phyloP scores from a whole-genome alignment of 2,329 filamentous ascomycete genomes.

The Didymella exigua region DNA sequence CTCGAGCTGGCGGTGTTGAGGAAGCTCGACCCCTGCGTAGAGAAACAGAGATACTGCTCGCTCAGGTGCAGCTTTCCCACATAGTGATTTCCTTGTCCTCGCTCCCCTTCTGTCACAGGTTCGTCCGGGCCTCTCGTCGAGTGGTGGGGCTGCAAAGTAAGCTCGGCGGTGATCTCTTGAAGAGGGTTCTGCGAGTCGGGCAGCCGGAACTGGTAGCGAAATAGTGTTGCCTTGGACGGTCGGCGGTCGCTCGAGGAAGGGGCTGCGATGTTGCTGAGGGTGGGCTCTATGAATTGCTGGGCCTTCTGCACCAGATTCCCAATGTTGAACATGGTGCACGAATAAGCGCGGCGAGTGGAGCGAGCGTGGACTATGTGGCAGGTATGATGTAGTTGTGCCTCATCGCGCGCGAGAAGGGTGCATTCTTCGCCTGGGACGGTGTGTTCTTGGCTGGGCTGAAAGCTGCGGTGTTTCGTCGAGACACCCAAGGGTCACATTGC shows the following conservation, averaged over 20 bases:
- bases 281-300: slow-evolving; percentile 91
- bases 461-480: slow-evolving; percentile 13
- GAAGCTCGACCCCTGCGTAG: slow-evolving; percentile 89
- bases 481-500: slow-evolving; percentile 12
- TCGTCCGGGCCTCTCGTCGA: slow-evolving; percentile 52
- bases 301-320: slow-evolving; percentile 92
- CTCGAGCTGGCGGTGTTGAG: slow-evolving; percentile 77
- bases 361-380: slow-evolving; percentile 20
- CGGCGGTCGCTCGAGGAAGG: slow-evolving; percentile 73
- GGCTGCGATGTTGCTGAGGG: slow-evolving; percentile 69
- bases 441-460: slow-evolving; percentile 13
- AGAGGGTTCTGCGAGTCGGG: slow-evolving; percentile 90
- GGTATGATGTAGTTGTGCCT: slow-evolving; percentile 24
- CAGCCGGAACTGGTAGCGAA: slow-evolving; percentile 95
- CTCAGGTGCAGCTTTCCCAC: slow-evolving; percentile 91
- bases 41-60: slow-evolving; percentile 95
- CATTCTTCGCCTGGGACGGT: slow-evolving; percentile 13
- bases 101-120: slow-evolving; percentile 50
- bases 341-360: slow-evolving; percentile 1
- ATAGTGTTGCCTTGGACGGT: slow-evolving; percentile 89
- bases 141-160: slow-evolving; percentile 78
- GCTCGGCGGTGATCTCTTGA: slow-evolving; percentile 94
- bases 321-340: slow-evolving; percentile 55
- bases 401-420: slow-evolving; percentile 32
- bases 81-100: slow-evolving; percentile 77